phyloP scores from a whole-genome alignment of 345 rosid genomes.

The Sonneratia caseolaris region DNA sequence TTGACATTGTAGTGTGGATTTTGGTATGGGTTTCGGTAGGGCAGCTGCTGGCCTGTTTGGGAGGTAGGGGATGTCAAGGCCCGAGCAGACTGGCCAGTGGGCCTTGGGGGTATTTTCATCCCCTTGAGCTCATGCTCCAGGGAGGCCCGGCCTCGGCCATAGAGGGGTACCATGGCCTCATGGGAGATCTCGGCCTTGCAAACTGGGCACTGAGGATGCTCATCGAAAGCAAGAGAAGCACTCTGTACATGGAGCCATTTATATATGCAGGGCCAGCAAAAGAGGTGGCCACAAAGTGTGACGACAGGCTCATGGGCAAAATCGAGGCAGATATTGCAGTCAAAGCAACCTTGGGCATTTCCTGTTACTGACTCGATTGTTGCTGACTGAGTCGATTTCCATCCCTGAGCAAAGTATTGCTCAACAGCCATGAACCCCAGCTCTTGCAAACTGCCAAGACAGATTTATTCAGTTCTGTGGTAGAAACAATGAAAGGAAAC shows the following conservation, averaged over 20 bases:
- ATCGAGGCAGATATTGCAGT: conserved; percentile 23
- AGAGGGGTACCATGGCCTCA: conserved; percentile 74
- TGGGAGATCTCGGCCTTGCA: conserved; percentile 64
- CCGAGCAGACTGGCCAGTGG: conserved; percentile 14
- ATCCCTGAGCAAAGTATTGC: conserved; percentile 16
- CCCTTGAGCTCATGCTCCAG: conserved; percentile 16
- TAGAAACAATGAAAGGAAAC: conserved; percentile 1
- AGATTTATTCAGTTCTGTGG: neutral
- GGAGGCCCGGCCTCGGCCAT: conserved; percentile 61
- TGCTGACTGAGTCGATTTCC: conserved; percentile 11
- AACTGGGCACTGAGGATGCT: conserved; percentile 51
- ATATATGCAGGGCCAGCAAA: conserved; percentile 22
- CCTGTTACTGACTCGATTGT: conserved; percentile 6
- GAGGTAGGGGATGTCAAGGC: conserved; percentile 5
- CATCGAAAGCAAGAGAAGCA: conserved; percentile 16
- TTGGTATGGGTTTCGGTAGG: conserved; percentile 18
- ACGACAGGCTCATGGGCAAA: conserved; percentile 16
- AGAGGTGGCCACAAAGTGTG: conserved; percentile 22
- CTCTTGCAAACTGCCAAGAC: neutral
- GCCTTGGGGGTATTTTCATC: conserved; percentile 51
- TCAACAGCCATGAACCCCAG: conserved; percentile 11
- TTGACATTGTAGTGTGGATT: conserved; percentile 15
- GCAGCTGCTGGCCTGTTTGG: conserved; percentile 9
- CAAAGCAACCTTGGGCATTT: conserved; percentile 11
- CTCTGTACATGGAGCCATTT: conserved; percentile 20